phyloP scores from a whole-genome alignment of 805 yeast genomes.

The Candida ascalaphidarum region DNA sequence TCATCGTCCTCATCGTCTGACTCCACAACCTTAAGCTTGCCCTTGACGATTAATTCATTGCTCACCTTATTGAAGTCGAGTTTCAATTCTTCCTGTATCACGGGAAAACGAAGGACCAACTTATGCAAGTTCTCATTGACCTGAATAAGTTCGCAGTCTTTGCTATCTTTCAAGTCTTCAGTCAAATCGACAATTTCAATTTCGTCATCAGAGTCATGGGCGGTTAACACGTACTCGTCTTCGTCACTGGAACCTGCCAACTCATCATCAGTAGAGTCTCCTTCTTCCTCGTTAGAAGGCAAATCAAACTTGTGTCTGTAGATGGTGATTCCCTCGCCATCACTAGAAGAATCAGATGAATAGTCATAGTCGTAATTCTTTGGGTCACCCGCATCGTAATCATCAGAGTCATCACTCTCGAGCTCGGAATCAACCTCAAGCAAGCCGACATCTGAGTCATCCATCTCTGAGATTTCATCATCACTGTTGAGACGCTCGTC shows the following conservation, averaged over 20 bases:
- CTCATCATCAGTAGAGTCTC: slow-evolving; percentile 32
- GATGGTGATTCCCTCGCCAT: slow-evolving; percentile 34
- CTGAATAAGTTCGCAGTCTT: slow-evolving; percentile 35
- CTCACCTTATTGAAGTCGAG: slow-evolving; percentile 30
- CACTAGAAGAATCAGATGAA: slow-evolving; percentile 19
- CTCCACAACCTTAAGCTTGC: slow-evolving; percentile 24
- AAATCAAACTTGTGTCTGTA: slow-evolving; percentile 32
- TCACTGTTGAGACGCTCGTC: slow-evolving; percentile 25
- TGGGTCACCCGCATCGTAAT: slow-evolving; percentile 13
- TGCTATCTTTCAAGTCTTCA: slow-evolving; percentile 32
- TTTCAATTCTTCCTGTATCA: slow-evolving; percentile 30
- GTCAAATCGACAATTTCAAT: slow-evolving; percentile 30
- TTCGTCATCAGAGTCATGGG: slow-evolving; percentile 14
- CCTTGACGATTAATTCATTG: slow-evolving; percentile 32
- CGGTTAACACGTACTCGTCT: slow-evolving; percentile 10
- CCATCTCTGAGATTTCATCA: slow-evolving; percentile 7
- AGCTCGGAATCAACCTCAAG: slow-evolving; percentile 24
- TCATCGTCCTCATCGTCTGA: slow-evolving; percentile 14
- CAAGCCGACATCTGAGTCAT: slow-evolving; percentile 11
- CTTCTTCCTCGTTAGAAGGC: slow-evolving; percentile 24
- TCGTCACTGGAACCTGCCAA: slow-evolving; percentile 10
- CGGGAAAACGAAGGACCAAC: slow-evolving; percentile 32
- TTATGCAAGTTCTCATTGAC: slow-evolving; percentile 30
- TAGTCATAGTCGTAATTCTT: slow-evolving; percentile 12
- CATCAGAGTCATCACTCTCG: slow-evolving; percentile 12